A percentile compares a stretch with the other conserved stretches of the same genome.
Conservation (phyloP, 192 early-diverging fungal genomes). For the Coemansia sp. region DNA sequence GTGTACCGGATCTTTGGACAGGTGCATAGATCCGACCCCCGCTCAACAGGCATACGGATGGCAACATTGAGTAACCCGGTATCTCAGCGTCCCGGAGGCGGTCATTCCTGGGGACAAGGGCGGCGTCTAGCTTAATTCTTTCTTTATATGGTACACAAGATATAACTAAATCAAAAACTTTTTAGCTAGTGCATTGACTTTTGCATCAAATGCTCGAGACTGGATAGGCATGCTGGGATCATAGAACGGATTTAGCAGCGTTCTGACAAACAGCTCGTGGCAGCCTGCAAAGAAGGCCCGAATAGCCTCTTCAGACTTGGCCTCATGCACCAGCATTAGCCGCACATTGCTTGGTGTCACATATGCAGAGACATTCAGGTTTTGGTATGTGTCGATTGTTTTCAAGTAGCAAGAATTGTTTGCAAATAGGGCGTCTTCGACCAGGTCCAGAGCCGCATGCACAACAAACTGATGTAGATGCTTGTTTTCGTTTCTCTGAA, state of each 20-base stretch:
- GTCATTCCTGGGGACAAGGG: slow-evolving; percentile 57
- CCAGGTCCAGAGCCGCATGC: slow-evolving; percentile 93
- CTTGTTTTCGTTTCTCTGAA: slow-evolving; percentile 64
- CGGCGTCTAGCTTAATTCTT: slow-evolving; percentile 41
- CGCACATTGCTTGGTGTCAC: slow-evolving; percentile 77
- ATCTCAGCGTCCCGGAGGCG: slow-evolving; percentile 34
- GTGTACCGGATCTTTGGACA: slow-evolving; percentile 53
- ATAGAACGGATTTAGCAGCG: slow-evolving; percentile 88
- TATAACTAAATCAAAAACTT: slow-evolving; percentile 63
- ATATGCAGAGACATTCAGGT: slow-evolving; percentile 88
- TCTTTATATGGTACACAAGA: background rate
- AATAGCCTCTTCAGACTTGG: slow-evolving; percentile 59
- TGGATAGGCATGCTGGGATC: slow-evolving; percentile 79
- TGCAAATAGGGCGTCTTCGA: slow-evolving; percentile 92
- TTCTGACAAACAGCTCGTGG: slow-evolving; percentile 55
- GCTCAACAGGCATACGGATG: slow-evolving; percentile 10
- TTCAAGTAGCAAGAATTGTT: slow-evolving; percentile 89
- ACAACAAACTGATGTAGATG: slow-evolving; percentile 96
- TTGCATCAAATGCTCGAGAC: slow-evolving; percentile 73
- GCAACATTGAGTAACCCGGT: slow-evolving; percentile 18
- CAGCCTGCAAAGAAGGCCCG: slow-evolving; percentile 54
- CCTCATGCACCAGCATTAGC: slow-evolving; percentile 72
- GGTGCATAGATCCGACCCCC: slow-evolving; percentile 28
- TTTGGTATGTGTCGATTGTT: slow-evolving; percentile 92
- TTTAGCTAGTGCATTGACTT: slow-evolving; percentile 71